Evolutionary conservation across 1,284 basidiomycete genomes (phyloP).

Genomic region (Sporisorium scitamineum): DNA sequence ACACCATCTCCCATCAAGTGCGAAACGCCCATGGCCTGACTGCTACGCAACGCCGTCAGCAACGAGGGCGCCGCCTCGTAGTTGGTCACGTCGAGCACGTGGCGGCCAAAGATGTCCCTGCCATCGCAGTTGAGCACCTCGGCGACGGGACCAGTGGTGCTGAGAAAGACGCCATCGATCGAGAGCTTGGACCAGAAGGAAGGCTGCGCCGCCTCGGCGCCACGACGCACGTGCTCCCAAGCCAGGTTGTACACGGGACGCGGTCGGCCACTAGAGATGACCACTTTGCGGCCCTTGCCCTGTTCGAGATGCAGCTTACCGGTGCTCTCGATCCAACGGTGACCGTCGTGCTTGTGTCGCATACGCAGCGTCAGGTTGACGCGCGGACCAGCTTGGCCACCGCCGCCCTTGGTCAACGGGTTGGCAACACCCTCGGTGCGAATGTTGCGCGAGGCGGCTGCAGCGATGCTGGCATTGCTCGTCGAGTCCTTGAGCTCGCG

Average conservation of each 20-base stretch:
- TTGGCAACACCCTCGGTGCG: constrained; percentile 57
- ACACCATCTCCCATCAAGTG: constrained; percentile 56
- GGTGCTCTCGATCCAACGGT: constrained; percentile 63
- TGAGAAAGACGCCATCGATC: constrained; percentile 59
- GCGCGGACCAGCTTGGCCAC: constrained; percentile 63
- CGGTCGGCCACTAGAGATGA: constrained; percentile 60
- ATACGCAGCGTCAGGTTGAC: constrained; percentile 65
- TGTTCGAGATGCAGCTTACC: constrained; percentile 66
- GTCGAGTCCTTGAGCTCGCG: constrained; percentile 87
- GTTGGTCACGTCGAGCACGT: constrained; percentile 55
- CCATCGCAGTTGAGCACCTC: constrained; percentile 52
- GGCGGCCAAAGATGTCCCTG: constrained; percentile 52
- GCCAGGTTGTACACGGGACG: constrained; percentile 62
- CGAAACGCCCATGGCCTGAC: constrained; percentile 49
- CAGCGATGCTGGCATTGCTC: constrained; percentile 68
- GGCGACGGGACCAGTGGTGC: constrained; percentile 42
- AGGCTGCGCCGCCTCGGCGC: constrained; percentile 41
- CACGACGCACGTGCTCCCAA: constrained; percentile 56
- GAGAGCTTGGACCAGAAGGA: constrained; percentile 64
- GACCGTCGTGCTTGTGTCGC: constrained; percentile 59
- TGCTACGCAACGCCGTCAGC: constrained; percentile 51
- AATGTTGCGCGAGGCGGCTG: constrained; percentile 58
- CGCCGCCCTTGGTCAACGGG: constrained; percentile 62
- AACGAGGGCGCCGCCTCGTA: constrained; percentile 56
- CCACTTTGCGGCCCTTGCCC: constrained; percentile 66